Conservation (phyloP, 768 basidiomycete species). For the Hygrocybe coccinea region DNA sequence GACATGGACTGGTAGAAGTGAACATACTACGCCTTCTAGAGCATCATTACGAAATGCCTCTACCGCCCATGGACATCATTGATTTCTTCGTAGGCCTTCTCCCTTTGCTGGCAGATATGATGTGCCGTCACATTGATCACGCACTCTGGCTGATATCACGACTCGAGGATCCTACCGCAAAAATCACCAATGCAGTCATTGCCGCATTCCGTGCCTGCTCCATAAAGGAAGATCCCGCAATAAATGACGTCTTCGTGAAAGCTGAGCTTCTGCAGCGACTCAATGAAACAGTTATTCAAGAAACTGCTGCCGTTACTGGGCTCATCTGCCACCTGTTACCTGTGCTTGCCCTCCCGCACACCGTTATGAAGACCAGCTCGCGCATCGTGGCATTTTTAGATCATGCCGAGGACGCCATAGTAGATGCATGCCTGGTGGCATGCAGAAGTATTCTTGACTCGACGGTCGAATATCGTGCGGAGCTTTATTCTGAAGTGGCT, state of each 20-base stretch:
- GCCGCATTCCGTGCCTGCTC: constrained; percentile 11
- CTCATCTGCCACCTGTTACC: constrained; percentile 19
- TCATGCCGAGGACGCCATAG: constrained; percentile 9
- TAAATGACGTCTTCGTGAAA: constrained; percentile 12
- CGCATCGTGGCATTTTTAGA: constrained; percentile 14
- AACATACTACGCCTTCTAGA: constrained; percentile 14
- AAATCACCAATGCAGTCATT: constrained; percentile 11
- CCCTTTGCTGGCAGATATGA: constrained; percentile 13
- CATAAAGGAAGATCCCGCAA: constrained; percentile 11
- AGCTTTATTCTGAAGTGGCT: constrained; percentile 12
- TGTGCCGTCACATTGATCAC: constrained; percentile 12
- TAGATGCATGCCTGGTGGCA: constrained; percentile 15
- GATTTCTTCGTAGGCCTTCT: constrained; percentile 12
- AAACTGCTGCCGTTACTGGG: constrained; percentile 7
- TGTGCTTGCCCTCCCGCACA: constrained; percentile 14
- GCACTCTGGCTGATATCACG: constrained; percentile 14
- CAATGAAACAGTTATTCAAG: constrained; percentile 14
- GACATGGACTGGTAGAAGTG: constrained; percentile 16
- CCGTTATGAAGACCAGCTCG: constrained; percentile 9
- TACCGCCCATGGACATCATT: constrained; percentile 14
- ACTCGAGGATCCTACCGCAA: constrained; percentile 15
- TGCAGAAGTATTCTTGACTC: constrained; percentile 16
- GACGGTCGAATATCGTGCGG: constrained; percentile 13
- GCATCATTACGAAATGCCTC: constrained; percentile 11
- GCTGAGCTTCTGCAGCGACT: constrained; percentile 13